Evolutionary conservation across 169 alveolate genomes (phyloP).

Genomic region (Eimeria acervulina): DNA sequence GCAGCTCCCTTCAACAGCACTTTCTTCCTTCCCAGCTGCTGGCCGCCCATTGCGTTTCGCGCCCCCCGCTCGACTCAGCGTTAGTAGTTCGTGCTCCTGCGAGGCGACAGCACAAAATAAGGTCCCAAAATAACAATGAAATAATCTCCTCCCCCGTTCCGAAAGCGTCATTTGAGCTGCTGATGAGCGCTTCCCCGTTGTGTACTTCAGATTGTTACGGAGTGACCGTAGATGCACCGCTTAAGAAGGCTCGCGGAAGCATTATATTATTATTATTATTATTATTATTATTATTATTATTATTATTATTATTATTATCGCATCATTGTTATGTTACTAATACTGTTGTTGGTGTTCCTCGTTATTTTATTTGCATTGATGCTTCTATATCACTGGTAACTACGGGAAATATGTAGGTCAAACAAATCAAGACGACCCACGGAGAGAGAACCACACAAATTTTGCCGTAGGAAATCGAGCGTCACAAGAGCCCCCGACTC

Average conservation of each 20-base stretch:
- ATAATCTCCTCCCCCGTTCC: no score
- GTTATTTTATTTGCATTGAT: no score
- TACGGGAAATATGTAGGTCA: no score
- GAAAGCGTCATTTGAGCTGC: not conserved
- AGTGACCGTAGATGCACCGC: no score
- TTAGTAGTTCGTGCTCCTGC: conserved; percentile 64
- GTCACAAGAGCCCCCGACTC: conserved; percentile 15
- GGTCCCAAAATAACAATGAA: not conserved
- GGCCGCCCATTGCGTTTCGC: not conserved
- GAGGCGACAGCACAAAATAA: not conserved
- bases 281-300: no score
- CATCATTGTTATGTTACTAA: no score
- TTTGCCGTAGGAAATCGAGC: conserved; percentile 32
- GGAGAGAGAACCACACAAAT: conserved; percentile 22
- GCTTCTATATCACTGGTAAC: no score
- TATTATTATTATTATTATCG: no score
- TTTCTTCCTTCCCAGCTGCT: not conserved
- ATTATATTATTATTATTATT: no score
- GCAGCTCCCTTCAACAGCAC: not conserved
- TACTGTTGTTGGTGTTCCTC: no score
- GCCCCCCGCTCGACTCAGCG: conserved; percentile 64
- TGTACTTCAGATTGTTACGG: not conserved
- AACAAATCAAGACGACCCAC: conserved; percentile 3
- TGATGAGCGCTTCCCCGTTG: not conserved
- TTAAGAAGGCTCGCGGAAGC: no score